These are phyloP conservation scores for Iberis amara DNA, from an alignment of 441 rosid genomes.

Conservation along the genomic window DNA sequence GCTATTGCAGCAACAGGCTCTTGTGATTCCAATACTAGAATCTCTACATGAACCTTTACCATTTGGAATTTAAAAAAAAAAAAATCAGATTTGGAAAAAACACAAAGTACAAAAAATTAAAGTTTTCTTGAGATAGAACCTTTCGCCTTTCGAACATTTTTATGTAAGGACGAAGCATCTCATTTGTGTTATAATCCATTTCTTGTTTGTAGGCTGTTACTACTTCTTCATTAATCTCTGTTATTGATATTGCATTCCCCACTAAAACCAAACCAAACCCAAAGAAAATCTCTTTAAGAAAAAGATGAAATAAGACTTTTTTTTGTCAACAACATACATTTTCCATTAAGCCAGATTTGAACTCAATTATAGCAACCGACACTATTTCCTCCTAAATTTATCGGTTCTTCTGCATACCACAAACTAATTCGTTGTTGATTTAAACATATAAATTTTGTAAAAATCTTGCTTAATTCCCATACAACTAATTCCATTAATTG, in stretches of 20 bases:
- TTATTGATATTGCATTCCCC: constrained; percentile 73
- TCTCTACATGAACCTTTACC: constrained; percentile 53
- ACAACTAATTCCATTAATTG: too few relatives aligned
- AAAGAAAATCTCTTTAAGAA: background rate
- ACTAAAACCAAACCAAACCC: constrained; percentile 36
- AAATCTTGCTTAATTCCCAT: too few relatives aligned
- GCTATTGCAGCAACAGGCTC: constrained; percentile 69
- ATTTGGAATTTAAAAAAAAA: background rate
- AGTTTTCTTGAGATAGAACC: constrained; percentile 38
- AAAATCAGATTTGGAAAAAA: too few relatives aligned
- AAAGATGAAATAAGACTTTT: constrained; percentile 1
- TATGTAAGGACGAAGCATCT: constrained; percentile 62
- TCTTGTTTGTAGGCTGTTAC: constrained; percentile 84
- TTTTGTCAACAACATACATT: too few relatives aligned
- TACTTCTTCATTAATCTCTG: constrained; percentile 76
- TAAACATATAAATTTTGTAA: too few relatives aligned
- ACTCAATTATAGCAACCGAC: too few relatives aligned
- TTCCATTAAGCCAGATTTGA: too few relatives aligned
- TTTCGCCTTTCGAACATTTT: constrained; percentile 57
- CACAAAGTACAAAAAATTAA: too few relatives aligned
- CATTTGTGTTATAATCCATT: constrained; percentile 53
- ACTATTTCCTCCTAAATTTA: too few relatives aligned
- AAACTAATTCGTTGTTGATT: too few relatives aligned
- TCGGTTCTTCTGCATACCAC: too few relatives aligned
- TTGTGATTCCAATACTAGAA: constrained; percentile 52